Evolutionary conservation across 495 filamentous ascomycete species (phyloP), one percentile per base, ranked within the genome.

Genomic region (Podospora pseudopauciseta): DNA sequence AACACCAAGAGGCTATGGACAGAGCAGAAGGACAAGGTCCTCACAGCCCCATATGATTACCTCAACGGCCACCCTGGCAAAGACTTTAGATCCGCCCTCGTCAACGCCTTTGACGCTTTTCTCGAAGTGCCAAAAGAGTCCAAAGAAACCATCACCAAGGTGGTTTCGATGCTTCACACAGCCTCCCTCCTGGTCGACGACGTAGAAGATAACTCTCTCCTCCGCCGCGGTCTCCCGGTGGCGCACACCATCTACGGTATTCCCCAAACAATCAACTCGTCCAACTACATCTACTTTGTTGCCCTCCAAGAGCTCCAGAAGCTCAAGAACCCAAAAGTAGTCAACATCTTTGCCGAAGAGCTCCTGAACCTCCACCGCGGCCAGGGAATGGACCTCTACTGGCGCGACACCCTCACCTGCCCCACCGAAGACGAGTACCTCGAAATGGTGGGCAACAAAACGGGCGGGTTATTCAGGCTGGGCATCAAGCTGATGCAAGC

Each of bases 361-460:
- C 82, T 98, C 27, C 77, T 97, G 53, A 97, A 99, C 77, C 88
- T 99, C 23, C 96, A 99, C 80, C 86, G 94, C 39, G 95, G 95
- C 13, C 95, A 99, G 74, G 95, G 95, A 54, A 96, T 98, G 91
- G 95, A 99, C 74, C 86, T 99, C 63, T 97, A 91, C 83, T 99
- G 95, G 95, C 86, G 95, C 15, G 95, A 98, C 80, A 93, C 92
- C 5, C 83, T 97, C 62, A 97, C 89, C 34, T 97, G 93, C 77
- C 95, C 95, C 30, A 93, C 87, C 59, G 94, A 98, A 80, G 93
- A 97, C 69, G 94, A 98, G 75, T 99, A 99, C 80, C 86, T 99
- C 18, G 94, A 98, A 78, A 99, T 99, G 95, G 96, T 99, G 56
- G 88, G 89, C 71, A 98, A 98, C 80, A 98, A 99, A 80, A 99